Evolutionary conservation across 2,329 filamentous ascomycete genomes (phyloP), one percentile per base, ranked within the genome.

Genomic region (Elsinoe batatas): DNA sequence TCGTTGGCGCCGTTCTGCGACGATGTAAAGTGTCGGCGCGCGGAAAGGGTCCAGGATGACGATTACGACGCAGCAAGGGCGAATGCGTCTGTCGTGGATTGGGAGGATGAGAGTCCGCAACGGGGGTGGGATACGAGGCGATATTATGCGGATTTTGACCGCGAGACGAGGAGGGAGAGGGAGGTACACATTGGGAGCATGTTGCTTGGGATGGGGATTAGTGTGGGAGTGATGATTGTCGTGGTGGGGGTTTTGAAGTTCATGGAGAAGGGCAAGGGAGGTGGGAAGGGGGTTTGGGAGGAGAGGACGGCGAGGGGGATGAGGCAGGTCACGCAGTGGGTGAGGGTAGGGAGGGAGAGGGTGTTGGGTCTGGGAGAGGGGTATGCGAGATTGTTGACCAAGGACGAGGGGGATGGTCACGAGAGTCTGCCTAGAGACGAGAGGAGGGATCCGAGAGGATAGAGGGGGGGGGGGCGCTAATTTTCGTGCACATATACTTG

Each of bases 121-220:
- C 62, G 67, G 8, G 66, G 66, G 5, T 69, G 62, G 58, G 62
- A 69, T 56, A 69, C 67, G 10, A 61, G 58, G 37, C 57, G 63
- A n/a, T 69, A 69, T 56, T 69, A 68, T 55, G 57, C 58, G 26
- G 58, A 57, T 20, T 32, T 60, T 18, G 51, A 54, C 26, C 17
- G 36, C 6, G 20, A 18, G 12, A 15, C 12, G 17, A 20, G 30
- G 13, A 20, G 22, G 35, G 18, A 18, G 15, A 40, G 20, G 18
- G 37, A 38, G 35, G 37, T 54, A 12, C 36, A 54, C 35, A 17
- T 54, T 13, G 36, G 51, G 20, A 54, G 51, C 44, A 6, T 54
- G 26, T 17, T 54, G 20, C 37, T 54, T 10, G 51, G 51, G 10
- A 43, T 54, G 51, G 51, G 26, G 36, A 18, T 54, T 4, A 43